A percentile compares a stretch with the other conserved stretches of the same genome.
phyloP scores from a whole-genome alignment of 2,329 filamentous ascomycete genomes.

The Beauveria pseudobassiana region DNA sequence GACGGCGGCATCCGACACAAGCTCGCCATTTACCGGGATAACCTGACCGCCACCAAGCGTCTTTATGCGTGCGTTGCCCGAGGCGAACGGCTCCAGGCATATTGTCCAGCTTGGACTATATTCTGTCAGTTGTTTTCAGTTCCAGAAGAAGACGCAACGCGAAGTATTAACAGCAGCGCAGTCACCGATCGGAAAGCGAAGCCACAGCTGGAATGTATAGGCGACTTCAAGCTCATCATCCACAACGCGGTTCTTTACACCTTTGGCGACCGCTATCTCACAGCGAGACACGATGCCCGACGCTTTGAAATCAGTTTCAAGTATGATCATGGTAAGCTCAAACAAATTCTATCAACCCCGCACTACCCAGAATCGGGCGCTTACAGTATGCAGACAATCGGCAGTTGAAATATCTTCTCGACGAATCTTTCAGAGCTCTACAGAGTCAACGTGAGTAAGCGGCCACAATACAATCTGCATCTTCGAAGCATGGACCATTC shows the following conservation, averaged over 20 bases:
- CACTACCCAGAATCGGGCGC: not conserved
- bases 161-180: not conserved
- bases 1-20: constrained; percentile 8
- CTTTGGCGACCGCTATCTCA: constrained; percentile 5
- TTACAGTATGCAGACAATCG: not conserved
- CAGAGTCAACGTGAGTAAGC: not conserved
- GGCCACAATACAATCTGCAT: not conserved
- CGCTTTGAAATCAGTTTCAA: not conserved
- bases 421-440: not conserved
- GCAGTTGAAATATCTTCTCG: not conserved
- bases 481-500: not conserved
- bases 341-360: too few relatives aligned
- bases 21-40: constrained; percentile 7
- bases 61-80: constrained; percentile 2
- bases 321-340: not conserved
- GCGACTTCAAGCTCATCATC: not conserved
- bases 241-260: not conserved
- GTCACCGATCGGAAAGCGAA: not conserved
- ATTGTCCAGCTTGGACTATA: constrained; percentile 10
- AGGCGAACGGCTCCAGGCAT: not conserved
- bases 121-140: not conserved
- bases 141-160: not conserved
- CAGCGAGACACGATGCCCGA: not conserved
- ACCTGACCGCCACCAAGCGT: constrained; percentile 4
- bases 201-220: not conserved